A percentile compares a stretch with the other conserved stretches of the same genome.
Evolutionary conservation across 148 eudicot genomes (phyloP).

Genomic region (Arbutus unedo): DNA sequence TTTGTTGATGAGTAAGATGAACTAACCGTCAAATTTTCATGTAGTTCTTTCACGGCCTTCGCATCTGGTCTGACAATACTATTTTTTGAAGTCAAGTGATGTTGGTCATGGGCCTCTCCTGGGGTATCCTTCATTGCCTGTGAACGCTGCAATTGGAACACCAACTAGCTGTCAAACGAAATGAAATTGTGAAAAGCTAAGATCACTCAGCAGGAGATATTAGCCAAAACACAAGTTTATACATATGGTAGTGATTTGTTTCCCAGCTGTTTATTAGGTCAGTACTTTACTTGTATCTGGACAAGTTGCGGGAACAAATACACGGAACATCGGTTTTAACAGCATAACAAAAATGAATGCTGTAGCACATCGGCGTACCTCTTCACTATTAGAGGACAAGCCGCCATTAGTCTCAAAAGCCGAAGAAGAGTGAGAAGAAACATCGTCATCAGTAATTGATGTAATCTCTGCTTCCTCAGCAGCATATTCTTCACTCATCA

Average conservation of each 20-base stretch:
- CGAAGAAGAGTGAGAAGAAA: conserved; percentile 64
- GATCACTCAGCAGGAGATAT: background rate
- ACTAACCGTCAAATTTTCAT: conserved; percentile 19
- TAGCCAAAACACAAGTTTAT: background rate
- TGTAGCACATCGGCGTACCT: conserved; percentile 32
- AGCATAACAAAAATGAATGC: background rate
- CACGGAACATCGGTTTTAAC: background rate
- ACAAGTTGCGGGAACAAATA: background rate
- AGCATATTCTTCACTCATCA: conserved; percentile 76
- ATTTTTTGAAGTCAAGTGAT: conserved; percentile 19
- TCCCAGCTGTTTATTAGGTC: background rate
- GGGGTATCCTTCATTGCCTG: conserved; percentile 21
- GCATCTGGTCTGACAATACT: conserved; percentile 20
- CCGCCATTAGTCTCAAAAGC: conserved; percentile 44
- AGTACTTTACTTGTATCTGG: background rate
- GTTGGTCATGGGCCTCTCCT: conserved; percentile 20
- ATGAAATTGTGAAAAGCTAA: conserved; percentile 7
- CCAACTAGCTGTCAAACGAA: background rate
- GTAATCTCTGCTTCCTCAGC: conserved; percentile 87
- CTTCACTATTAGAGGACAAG: conserved; percentile 36
- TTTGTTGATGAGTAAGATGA: conserved; percentile 35
- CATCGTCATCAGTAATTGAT: conserved; percentile 71
- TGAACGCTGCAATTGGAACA: conserved; percentile 21
- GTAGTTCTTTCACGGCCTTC: conserved; percentile 19
- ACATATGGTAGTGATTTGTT: background rate